Evolutionary conservation across 2,329 filamentous ascomycete genomes (phyloP).

Genomic region (Trichophyton simii): DNA sequence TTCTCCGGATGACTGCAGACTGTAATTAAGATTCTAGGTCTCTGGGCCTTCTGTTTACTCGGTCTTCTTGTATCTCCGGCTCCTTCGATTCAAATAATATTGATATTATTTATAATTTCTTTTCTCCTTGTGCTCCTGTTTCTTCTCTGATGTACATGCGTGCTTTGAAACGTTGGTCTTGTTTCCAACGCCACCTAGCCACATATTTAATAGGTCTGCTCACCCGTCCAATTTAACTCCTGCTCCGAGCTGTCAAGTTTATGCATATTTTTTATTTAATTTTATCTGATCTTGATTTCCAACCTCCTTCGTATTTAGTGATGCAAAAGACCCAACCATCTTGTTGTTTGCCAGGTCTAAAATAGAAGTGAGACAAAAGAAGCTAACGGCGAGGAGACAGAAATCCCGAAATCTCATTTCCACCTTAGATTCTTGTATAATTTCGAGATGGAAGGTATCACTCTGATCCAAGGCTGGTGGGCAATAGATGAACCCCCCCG

Average conservation of each 20-base stretch:
- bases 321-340: background rate
- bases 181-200: background rate
- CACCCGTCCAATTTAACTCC: background rate
- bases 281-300: background rate
- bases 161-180: conserved; percentile 1
- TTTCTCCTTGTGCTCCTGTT: background rate
- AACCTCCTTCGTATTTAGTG: background rate
- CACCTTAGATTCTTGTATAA: background rate
- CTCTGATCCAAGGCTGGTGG: background rate
- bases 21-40: background rate
- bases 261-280: background rate
- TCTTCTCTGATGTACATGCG: background rate
- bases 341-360: background rate
- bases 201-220: background rate
- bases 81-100: background rate
- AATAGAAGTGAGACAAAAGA: background rate
- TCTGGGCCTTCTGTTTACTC: background rate
- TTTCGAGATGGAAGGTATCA: background rate
- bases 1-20: background rate
- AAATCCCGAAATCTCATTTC: background rate
- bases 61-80: background rate
- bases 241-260: background rate
- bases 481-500: background rate
- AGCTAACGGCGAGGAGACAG: background rate
- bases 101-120: conserved; percentile 1